Conservation (phyloP, 371 early-diverging fungal species). For the Batkoa obscura region DNA sequence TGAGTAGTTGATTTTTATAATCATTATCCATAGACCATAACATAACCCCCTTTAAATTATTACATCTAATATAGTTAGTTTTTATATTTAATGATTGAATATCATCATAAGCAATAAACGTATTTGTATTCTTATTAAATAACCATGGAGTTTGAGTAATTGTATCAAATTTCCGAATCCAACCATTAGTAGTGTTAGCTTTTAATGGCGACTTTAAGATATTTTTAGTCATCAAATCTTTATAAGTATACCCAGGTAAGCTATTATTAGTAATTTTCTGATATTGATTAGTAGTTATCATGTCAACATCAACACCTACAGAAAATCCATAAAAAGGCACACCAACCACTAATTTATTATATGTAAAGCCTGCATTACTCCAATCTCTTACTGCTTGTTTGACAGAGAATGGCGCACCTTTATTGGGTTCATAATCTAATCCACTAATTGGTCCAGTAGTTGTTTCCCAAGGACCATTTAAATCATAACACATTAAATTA, state of each 20-base stretch:
- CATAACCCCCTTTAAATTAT: constrained; percentile 37
- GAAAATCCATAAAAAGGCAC: constrained; percentile 40
- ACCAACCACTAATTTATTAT: constrained; percentile 34
- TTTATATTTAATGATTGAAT: constrained; percentile 17
- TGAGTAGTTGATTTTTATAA: constrained; percentile 8
- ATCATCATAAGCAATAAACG: constrained; percentile 34
- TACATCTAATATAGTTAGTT: constrained; percentile 21
- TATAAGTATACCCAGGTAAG: neutral
- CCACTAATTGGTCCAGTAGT: constrained; percentile 25
- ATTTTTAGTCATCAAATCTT: neutral
- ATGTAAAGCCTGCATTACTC: constrained; percentile 34
- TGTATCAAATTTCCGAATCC: constrained; percentile 37
- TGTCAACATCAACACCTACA: constrained; percentile 5
- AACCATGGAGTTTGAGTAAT: constrained; percentile 45
- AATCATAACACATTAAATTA: constrained; percentile 27
- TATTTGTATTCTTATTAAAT: constrained; percentile 26
- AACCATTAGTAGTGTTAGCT: constrained; percentile 24
- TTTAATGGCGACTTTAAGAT: constrained; percentile 35
- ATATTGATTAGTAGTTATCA: constrained; percentile 5
- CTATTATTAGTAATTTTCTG: neutral
- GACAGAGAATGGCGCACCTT: constrained; percentile 29
- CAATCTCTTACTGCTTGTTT: constrained; percentile 18
- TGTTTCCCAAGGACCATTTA: constrained; percentile 25
- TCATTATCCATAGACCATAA: constrained; percentile 23
- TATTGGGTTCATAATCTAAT: neutral